Base-by-base conservation (phyloP, 345 rosid genomes). In the Punica granatum region DNA sequence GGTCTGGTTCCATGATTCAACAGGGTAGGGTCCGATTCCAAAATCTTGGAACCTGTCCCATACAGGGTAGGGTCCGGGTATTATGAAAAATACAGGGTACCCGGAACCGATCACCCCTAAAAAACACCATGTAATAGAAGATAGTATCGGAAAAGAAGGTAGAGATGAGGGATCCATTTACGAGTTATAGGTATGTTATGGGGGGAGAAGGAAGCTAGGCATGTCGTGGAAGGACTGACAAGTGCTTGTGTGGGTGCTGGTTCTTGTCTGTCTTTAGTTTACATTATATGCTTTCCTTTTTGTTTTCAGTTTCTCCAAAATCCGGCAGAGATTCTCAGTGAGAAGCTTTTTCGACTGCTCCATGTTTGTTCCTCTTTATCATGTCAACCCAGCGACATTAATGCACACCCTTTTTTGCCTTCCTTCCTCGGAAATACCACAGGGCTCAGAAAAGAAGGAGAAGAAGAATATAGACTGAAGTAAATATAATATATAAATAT, bases 321-420 rank as follows among this genome's bases (percentile, higher is more conserved):
- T 70, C 90, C 82, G 82, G 85, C 88, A 81, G 73, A 85, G 85
- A 79, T 70, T 77, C 82, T 84, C 80, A 77, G 75, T 73, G 79
- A 83, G 25, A 83, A 83, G 83, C 88, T 81, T 89, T 88, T 73
- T 79, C 73, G 72, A 80, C 86, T 81, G 84, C 77, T 61, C 70
- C 41, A 82, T 79, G 84, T 89, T 89, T 85, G 90, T 89, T 85
- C 73, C 89, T 85, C 90, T 91, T 93, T 87, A 78, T 79, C 81
- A 63, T 80, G 81, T 84, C 96, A 90, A 79, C 59, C 54, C 28
- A 75, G 75, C 82, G 85, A 88, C 85, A 86, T 80, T 67, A 84
- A 68, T 88, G 79, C 84, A 82, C 69, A 74, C 77, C 66, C 75
- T 71, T 78, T 79, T 77, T 51, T 36, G 18, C 60, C 60, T 56